Percentiles rank a stretch among this genome's conserved stretches.
Conservation (phyloP, 306 rosid species). For the Trichosanthes cucumerina region DNA sequence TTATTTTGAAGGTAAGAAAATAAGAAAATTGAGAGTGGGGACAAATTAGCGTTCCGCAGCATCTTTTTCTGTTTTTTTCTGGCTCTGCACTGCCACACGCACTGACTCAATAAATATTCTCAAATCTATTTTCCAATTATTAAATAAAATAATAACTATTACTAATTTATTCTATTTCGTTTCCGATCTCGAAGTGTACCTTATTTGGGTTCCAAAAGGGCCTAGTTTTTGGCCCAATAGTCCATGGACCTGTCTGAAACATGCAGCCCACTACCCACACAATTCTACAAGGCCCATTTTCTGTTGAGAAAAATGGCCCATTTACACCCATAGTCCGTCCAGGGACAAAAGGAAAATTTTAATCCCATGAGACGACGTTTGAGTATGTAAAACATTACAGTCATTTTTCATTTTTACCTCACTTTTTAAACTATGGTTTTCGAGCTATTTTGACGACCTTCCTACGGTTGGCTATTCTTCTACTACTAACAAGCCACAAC, state of each 20-base stretch:
- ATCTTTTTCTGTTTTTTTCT: background rate
- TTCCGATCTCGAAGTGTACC: background rate
- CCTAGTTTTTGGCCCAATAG: background rate
- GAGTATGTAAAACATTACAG: no score
- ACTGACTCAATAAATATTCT: background rate
- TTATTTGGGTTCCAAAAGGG: background rate
- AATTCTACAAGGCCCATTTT: background rate
- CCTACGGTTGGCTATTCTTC: no score
- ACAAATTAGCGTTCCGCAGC: conserved; percentile 4
- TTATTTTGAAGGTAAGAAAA: no score
- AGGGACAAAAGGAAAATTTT: no score
- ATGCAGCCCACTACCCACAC: background rate
- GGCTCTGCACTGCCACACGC: background rate
- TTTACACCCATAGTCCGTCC: no score
- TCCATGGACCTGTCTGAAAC: background rate
- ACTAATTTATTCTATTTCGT: background rate
- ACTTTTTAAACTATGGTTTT: no score
- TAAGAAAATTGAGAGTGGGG: background rate
- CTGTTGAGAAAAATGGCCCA: no score
- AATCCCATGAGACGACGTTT: no score
- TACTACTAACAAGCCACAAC: no score
- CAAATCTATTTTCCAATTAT: no score
- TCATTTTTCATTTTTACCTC: no score
- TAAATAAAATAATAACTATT: background rate
- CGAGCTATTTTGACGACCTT: no score